Conservation (phyloP, 73 alveolate species). For the Tetrahymena borealis region DNA sequence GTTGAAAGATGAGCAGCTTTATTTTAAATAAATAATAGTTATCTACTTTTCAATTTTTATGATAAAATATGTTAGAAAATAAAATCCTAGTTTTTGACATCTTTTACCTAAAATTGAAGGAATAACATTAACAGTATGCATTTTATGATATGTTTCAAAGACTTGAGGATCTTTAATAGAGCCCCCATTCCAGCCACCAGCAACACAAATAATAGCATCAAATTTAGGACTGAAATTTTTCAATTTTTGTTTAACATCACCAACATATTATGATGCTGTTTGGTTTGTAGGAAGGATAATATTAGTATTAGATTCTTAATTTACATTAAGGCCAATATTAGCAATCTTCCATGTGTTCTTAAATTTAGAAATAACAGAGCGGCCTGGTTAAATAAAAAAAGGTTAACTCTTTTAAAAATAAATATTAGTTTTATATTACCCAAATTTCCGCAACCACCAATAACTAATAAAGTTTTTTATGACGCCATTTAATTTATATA, state of each 20-base stretch:
- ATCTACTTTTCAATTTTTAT: neutral
- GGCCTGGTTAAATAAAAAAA: neutral
- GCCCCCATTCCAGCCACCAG: conserved; percentile 85
- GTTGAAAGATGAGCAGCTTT: conserved; percentile 69
- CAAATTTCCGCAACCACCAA: neutral
- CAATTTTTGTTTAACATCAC: neutral
- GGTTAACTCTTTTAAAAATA: no score
- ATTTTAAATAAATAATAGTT: neutral
- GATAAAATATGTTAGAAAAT: no score
- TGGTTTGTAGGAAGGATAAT: neutral
- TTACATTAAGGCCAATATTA: neutral
- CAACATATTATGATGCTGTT: neutral
- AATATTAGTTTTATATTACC: neutral
- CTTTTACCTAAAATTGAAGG: conserved; percentile 57
- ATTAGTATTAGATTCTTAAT: neutral
- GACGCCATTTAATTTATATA: neutral
- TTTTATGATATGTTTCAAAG: conserved; percentile 37
- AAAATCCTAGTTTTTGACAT: no score
- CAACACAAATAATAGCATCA: conserved; percentile 63
- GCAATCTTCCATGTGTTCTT: neutral
- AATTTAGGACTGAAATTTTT: conserved; percentile 5
- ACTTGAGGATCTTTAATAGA: conserved; percentile 53
- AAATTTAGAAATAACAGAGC: neutral
- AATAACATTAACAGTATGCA: conserved; percentile 47
- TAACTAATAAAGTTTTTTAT: neutral